Evolutionary conservation across 768 basidiomycete genomes (phyloP), one percentile per base, ranked within the genome.

Genomic region (Lactarius evosmus): DNA sequence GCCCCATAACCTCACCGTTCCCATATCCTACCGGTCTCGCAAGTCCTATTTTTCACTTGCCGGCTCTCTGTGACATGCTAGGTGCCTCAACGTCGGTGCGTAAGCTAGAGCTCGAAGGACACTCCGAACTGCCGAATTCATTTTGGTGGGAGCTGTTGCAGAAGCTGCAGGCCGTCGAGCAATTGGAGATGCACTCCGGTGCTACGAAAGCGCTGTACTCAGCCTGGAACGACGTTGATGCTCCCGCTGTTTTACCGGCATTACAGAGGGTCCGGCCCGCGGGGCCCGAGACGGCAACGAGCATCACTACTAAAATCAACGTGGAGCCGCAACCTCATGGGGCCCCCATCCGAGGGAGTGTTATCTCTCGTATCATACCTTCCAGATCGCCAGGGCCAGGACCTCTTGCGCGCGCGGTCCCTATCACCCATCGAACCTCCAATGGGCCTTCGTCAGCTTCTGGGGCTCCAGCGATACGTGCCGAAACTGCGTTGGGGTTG

Each of bases 351-450:
- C 53, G 46, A 9, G 55, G 36, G 40, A 19, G 59, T 5, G 33
- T 60, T 32, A 65, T 60, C 29, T 60, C 59, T 40, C 63, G 63
- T 7, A 60, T 65, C 17, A 46, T 65, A 7, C 38, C 59, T 5
- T 65, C 63, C 30, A 65, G 51, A 22, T 19, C 7, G 36, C 12
- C 11, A 14, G 34, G 2, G 38, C 14, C 38, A 5, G 19, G 29
- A 36, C 46, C 34, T 29, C 49, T 14, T 9, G 11, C 54, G 9
- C 59, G 25, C 52, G 19, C 29, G 9, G 44, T 14, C 36, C 58
- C 58, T 25, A 64, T 44, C 16, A 32, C 29, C 40, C 3, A 7
- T 11, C 14, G 33, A 38, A 12, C 16, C 11, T 33, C 33, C 12
- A 58, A 54, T 9, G 11, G 7, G 2, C 27, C 9, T 53, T 29